These are phyloP conservation scores for Fremontodendron californicum DNA, from an alignment of 345 rosid species.

Conservation along the genomic window DNA sequence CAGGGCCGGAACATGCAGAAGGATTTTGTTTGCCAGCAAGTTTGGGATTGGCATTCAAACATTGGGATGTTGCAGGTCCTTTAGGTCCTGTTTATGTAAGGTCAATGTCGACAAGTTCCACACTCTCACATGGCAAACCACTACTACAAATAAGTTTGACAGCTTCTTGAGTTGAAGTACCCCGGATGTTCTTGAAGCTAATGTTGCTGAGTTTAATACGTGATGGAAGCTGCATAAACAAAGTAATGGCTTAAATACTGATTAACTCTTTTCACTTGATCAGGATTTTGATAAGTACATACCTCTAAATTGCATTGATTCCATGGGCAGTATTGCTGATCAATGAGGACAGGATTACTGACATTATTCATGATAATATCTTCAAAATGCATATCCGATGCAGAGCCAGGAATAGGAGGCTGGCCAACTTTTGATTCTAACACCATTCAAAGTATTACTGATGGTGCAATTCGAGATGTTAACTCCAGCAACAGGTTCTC, in stretches of 20 bases:
- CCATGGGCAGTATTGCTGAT: slow-evolving; percentile 40
- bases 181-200: no score
- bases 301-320: slow-evolving; percentile 22
- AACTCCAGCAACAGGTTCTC: slow-evolving; percentile 35
- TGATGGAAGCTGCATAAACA: slow-evolving; percentile 17
- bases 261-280: neutral
- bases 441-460: slow-evolving; percentile 19
- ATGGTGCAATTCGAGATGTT: slow-evolving; percentile 34
- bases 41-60: slow-evolving; percentile 22
- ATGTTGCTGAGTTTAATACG: slow-evolving; percentile 22
- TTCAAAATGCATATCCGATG: slow-evolving; percentile 29
- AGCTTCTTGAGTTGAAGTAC: slow-evolving; percentile 12
- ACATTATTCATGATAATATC: slow-evolving; percentile 29
- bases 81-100: slow-evolving; percentile 9
- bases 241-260: neutral
- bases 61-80: slow-evolving; percentile 2
- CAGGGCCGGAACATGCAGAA: neutral
- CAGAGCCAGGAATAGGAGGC: slow-evolving; percentile 17
- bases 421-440: slow-evolving; percentile 59
- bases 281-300: neutral
- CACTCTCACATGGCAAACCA: slow-evolving; percentile 14
- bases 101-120: slow-evolving; percentile 27
- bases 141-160: slow-evolving; percentile 29
- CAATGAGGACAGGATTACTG: slow-evolving; percentile 31
- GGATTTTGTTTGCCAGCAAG: slow-evolving; percentile 22